Conservation (phyloP, 805 yeast genomes). For the Ogataea nonfermentans region DNA sequence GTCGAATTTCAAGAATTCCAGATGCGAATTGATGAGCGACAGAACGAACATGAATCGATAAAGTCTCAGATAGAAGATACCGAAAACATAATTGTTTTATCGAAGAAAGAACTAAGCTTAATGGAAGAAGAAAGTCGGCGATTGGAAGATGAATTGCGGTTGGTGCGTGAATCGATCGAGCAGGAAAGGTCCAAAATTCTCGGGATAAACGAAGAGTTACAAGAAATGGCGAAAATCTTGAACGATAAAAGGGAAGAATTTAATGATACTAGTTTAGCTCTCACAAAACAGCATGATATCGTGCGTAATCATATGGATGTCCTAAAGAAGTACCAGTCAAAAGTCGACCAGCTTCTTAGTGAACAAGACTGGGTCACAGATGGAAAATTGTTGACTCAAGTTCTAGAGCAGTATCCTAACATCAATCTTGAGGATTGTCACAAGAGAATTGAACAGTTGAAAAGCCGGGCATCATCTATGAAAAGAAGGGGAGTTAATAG, state of each 20-base stretch:
- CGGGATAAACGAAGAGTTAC: conserved; percentile 75
- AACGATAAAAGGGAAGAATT: conserved; percentile 43
- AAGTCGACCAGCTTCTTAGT: conserved; percentile 44
- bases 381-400: conserved; percentile 50
- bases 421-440: conserved; percentile 63
- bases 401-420: conserved; percentile 60
- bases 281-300: conserved; percentile 55
- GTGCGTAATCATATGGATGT: conserved; percentile 37
- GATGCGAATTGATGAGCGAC: conserved; percentile 67
- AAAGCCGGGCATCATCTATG: conserved; percentile 63
- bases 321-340: conserved; percentile 30
- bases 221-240: conserved; percentile 50
- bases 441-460: conserved; percentile 52
- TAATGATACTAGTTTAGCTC: conserved; percentile 47
- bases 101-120: conserved; percentile 28
- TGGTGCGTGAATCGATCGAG: conserved; percentile 39
- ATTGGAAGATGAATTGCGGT: conserved; percentile 28
- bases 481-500: conserved; percentile 73
- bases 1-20: conserved; percentile 60
- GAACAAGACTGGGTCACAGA: conserved; percentile 76
- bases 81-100: conserved; percentile 35
- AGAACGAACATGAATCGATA: conserved; percentile 50
- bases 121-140: conserved; percentile 30
- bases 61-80: conserved; percentile 42
- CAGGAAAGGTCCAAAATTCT: conserved; percentile 57